Percentiles rank a stretch among this genome's conserved stretches.
phyloP scores from a whole-genome alignment of 257 asterid genomes.

The Ilex aquifolium region DNA sequence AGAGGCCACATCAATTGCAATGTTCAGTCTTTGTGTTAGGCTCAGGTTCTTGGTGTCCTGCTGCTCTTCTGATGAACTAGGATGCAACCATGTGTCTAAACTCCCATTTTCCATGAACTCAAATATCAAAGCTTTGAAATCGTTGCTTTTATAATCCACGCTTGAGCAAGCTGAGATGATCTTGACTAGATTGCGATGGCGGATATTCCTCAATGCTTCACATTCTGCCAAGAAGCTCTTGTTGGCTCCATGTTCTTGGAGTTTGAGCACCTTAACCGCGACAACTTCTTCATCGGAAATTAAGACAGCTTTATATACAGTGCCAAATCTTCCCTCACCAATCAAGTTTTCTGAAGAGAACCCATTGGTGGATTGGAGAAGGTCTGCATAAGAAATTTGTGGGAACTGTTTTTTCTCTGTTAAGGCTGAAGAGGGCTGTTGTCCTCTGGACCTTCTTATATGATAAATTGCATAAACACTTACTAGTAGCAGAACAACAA shows the following conservation, averaged over 20 bases:
- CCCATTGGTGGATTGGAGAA: conserved; percentile 16
- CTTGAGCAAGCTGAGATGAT: conserved; percentile 25
- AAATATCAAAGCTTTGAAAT: conserved; percentile 33
- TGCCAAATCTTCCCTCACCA: conserved; percentile 27
- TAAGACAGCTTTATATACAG: conserved; percentile 15
- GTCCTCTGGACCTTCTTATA: conserved; percentile 1
- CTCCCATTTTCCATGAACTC: conserved; percentile 29
- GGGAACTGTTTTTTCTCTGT: not conserved
- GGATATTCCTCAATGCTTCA: conserved; percentile 20
- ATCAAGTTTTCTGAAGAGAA: conserved; percentile 29
- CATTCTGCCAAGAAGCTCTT: conserved; percentile 33
- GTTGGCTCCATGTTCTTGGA: conserved; percentile 20
- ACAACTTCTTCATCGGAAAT: conserved; percentile 8
- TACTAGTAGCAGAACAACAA: conserved; percentile 2
- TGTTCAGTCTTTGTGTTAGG: conserved; percentile 18
- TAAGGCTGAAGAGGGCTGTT: not conserved
- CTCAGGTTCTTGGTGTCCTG: conserved; percentile 2
- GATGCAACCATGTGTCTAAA: conserved; percentile 27
- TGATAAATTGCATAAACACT: conserved; percentile 4
- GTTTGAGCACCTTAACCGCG: conserved; percentile 29
- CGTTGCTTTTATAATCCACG: conserved; percentile 18
- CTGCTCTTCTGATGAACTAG: conserved; percentile 6
- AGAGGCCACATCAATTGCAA: conserved; percentile 27
- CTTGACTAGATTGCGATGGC: conserved; percentile 29
- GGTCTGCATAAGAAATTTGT: conserved; percentile 16